These are phyloP conservation scores for Leccinum incarnatum DNA, from an alignment of 768 basidiomycete species.

Conservation along the genomic window DNA sequence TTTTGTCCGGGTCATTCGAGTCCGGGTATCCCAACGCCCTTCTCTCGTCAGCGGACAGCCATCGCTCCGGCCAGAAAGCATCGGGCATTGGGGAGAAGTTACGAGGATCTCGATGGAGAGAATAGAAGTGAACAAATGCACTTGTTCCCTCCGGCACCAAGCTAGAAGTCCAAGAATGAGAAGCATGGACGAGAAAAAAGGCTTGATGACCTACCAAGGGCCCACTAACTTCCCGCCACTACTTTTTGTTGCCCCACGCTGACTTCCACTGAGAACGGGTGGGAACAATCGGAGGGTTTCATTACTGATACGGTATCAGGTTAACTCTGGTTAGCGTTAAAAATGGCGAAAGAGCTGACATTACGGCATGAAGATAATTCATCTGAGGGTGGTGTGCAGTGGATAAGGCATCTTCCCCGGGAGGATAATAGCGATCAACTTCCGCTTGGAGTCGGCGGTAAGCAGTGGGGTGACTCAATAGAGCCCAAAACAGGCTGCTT, in stretches of 20 bases:
- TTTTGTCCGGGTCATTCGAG: slow-evolving; percentile 22
- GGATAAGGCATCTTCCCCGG: slow-evolving; percentile 31
- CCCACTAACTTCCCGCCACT: slow-evolving; percentile 40
- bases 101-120: slow-evolving; percentile 44
- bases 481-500: slow-evolving; percentile 34
- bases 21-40: slow-evolving; percentile 26
- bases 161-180: slow-evolving; percentile 27
- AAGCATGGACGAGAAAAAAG: neutral
- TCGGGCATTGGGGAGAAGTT: slow-evolving; percentile 47
- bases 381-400: slow-evolving; percentile 30
- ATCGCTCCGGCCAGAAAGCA: slow-evolving; percentile 44
- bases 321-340: slow-evolving; percentile 5
- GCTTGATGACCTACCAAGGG: slow-evolving; percentile 34
- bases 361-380: slow-evolving; percentile 35
- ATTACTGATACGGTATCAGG: slow-evolving; percentile 36
- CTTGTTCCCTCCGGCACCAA: slow-evolving; percentile 45
- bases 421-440: slow-evolving; percentile 39
- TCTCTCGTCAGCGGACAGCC: slow-evolving; percentile 34
- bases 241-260: slow-evolving; percentile 37
- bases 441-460: slow-evolving; percentile 38
- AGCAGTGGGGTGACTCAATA: slow-evolving; percentile 33
- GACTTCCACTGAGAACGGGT: slow-evolving; percentile 46
- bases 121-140: slow-evolving; percentile 41
- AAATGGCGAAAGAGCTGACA: slow-evolving; percentile 21
- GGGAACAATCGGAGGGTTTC: slow-evolving; percentile 50